phyloP scores from a whole-genome alignment of 495 filamentous ascomycete genomes.

The Penicillium ochrochloron region DNA sequence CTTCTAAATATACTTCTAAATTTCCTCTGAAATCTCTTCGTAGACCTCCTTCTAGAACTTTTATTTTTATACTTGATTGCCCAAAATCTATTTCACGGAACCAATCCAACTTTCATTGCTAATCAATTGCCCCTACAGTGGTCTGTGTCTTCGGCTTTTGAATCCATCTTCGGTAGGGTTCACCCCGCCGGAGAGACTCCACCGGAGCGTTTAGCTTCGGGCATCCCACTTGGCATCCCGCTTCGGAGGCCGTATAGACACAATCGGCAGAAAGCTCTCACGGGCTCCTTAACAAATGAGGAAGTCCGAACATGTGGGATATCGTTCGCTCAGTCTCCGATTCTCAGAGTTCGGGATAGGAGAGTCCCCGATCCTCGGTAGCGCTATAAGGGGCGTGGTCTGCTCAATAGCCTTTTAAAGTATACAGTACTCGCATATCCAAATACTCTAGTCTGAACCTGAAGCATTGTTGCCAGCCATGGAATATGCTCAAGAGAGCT shows the following conservation, averaged over 20 bases:
- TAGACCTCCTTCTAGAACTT: too few relatives aligned
- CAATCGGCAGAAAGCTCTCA: neutral
- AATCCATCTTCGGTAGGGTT: neutral
- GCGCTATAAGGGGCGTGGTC: conserved; percentile 13
- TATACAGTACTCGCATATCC: neutral
- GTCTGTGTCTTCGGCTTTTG: neutral
- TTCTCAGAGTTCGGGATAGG: neutral
- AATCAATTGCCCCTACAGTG: neutral
- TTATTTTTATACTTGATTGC: too few relatives aligned
- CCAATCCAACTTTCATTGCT: too few relatives aligned
- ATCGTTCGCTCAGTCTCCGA: conserved; percentile 22
- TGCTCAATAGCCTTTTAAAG: neutral
- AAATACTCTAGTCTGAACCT: neutral
- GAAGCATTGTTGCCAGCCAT: conserved; percentile 8
- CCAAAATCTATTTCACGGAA: too few relatives aligned
- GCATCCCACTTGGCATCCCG: conserved; percentile 19
- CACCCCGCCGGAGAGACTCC: conserved; percentile 28
- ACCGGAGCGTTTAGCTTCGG: conserved; percentile 25
- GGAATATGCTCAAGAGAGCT: conserved; percentile 43
- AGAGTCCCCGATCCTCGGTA: neutral
- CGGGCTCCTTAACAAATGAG: neutral
- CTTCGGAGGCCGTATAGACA: conserved; percentile 8
- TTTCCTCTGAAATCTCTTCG: too few relatives aligned
- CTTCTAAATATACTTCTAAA: too few relatives aligned
- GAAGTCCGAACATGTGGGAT: neutral